A percentile compares a stretch with the other conserved stretches of the same genome.
Conservation (phyloP, 345 rosid genomes). For the Bretschneidera sinensis region DNA sequence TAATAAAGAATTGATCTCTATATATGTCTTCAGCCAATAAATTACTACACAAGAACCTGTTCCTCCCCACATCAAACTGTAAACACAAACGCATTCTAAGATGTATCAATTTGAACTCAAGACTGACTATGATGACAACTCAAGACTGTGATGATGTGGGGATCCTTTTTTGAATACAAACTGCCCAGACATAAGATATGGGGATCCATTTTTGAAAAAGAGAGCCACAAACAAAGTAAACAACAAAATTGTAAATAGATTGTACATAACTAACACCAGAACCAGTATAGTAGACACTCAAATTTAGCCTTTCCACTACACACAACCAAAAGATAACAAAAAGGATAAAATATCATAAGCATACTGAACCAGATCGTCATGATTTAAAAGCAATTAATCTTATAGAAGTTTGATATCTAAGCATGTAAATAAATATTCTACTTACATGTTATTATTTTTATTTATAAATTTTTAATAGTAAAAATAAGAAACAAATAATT, state of each 20-base stretch:
- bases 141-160: too few relatives aligned
- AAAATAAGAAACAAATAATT: too few relatives aligned
- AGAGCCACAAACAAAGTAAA: neutral
- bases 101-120: too few relatives aligned
- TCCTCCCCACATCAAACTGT: too few relatives aligned
- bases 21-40: too few relatives aligned
- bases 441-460: too few relatives aligned
- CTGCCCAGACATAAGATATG: slow-evolving; percentile 39
- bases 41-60: too few relatives aligned
- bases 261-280: slow-evolving; percentile 60
- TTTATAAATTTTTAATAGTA: too few relatives aligned
- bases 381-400: neutral
- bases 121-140: too few relatives aligned
- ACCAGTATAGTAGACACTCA: slow-evolving; percentile 84
- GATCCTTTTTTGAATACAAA: slow-evolving; percentile 70
- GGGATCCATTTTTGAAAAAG: too few relatives aligned
- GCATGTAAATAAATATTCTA: slow-evolving; percentile 5
- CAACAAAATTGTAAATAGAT: slow-evolving; percentile 9
- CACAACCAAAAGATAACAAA: slow-evolving; percentile 24
- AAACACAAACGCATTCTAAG: too few relatives aligned
- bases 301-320: slow-evolving; percentile 87
- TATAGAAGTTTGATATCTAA: neutral
- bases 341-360: slow-evolving; percentile 13
- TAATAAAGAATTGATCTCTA: too few relatives aligned
- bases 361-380: neutral